These are phyloP conservation scores for Wickerhamiella allomyrinae DNA, from an alignment of 805 yeast species.

Conservation along the genomic window DNA sequence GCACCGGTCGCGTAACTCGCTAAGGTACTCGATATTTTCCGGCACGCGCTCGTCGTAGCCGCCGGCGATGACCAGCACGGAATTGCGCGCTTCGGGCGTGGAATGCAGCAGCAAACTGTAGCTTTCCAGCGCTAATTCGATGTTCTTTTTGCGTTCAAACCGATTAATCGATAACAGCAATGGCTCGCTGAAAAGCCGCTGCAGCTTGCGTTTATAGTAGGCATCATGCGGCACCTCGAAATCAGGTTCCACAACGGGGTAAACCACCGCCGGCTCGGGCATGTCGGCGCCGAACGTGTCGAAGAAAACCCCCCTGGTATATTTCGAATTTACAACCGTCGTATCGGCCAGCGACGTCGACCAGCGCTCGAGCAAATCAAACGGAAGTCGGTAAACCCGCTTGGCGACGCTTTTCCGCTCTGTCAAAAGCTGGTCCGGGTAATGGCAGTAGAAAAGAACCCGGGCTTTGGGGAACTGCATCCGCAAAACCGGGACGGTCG, in stretches of 20 bases:
- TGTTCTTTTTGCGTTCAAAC: conserved; percentile 74
- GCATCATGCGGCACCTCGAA: conserved; percentile 5
- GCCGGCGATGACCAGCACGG: conserved; percentile 61
- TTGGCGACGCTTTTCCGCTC: conserved; percentile 41
- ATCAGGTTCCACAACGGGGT: conserved; percentile 51
- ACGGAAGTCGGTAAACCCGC: conserved; percentile 59
- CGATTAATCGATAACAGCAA: conserved; percentile 70
- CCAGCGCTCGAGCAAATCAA: conserved; percentile 72
- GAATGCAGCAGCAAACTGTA: conserved; percentile 34
- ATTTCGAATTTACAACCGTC: conserved; percentile 76
- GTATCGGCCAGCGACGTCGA: conserved; percentile 64
- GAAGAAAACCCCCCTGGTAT: conserved; percentile 58
- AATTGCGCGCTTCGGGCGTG: conserved; percentile 19
- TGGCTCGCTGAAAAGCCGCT: conserved; percentile 12
- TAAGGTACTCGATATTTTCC: conserved; percentile 63
- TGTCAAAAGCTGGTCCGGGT: conserved; percentile 79
- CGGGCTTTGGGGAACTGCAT: conserved; percentile 26
- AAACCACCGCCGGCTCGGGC: conserved; percentile 39
- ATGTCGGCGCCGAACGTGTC: conserved; percentile 37
- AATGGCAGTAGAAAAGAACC: conserved; percentile 83
- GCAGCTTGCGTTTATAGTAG: conserved; percentile 1
- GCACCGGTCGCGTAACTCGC: conserved; percentile 42
- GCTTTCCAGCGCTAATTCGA: conserved; percentile 61
- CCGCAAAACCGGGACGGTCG: conserved; percentile 62
- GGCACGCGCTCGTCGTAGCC: conserved; percentile 69